Evolutionary conservation across 306 rosid species (phyloP).

Genomic region (Dalbergia oliveri): DNA sequence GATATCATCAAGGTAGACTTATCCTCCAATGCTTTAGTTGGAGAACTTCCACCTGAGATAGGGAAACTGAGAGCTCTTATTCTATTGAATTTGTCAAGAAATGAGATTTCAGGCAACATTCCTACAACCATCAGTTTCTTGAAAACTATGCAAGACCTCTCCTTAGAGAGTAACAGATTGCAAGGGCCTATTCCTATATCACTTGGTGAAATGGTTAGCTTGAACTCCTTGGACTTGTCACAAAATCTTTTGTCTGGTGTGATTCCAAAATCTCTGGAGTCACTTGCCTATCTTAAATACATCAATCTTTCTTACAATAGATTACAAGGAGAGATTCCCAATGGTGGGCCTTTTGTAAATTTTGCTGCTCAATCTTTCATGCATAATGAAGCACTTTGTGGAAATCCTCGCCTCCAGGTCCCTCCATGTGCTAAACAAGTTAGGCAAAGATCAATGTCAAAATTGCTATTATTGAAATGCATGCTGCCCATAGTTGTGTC

Average conservation of each 20-base stretch:
- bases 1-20: constrained; percentile 39
- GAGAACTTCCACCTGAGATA: constrained; percentile 40
- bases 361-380: constrained; percentile 47
- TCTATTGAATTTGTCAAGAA: constrained; percentile 37
- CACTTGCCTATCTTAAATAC: constrained; percentile 9
- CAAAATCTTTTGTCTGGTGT: constrained; percentile 39
- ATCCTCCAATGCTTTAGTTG: constrained; percentile 35
- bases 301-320: constrained; percentile 45
- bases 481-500: constrained; percentile 31
- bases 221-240: constrained; percentile 43
- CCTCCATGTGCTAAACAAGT: constrained; percentile 32
- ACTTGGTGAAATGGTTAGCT: constrained; percentile 40
- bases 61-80: constrained; percentile 18
- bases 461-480: background rate
- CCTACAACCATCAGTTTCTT: constrained; percentile 30
- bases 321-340: constrained; percentile 56
- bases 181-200: constrained; percentile 48
- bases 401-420: constrained; percentile 35
- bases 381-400: constrained; percentile 50
- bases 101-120: constrained; percentile 42
- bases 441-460: background rate
- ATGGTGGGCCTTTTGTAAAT: constrained; percentile 35
- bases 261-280: constrained; percentile 45
- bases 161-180: constrained; percentile 43
- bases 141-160: constrained; percentile 35